A percentile compares a stretch with the other conserved stretches of the same genome.
These are phyloP conservation scores for Fomes fomentarius DNA, from an alignment of 1,284 basidiomycete species.

Conservation along the genomic window DNA sequence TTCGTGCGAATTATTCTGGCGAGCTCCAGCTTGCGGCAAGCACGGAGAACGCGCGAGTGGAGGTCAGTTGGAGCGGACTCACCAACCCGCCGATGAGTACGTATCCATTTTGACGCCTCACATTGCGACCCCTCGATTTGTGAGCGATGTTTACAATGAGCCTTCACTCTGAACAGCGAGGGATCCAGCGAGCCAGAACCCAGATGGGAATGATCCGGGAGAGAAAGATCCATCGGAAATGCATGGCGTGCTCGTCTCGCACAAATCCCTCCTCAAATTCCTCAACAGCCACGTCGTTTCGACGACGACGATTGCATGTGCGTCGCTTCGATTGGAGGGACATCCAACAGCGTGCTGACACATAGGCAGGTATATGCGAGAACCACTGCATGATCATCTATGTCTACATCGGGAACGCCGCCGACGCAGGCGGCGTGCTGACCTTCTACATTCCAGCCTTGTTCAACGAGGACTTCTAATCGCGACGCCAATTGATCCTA, in stretches of 20 bases:
- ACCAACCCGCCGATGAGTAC: slow-evolving; percentile 69
- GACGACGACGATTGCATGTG: slow-evolving; percentile 86
- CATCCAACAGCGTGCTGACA: not conserved
- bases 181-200: slow-evolving; percentile 25
- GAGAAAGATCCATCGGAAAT: slow-evolving; percentile 52
- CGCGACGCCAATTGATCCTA: too few relatives aligned
- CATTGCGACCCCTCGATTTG: too few relatives aligned
- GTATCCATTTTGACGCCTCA: slow-evolving; percentile 25
- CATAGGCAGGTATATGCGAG: slow-evolving; percentile 73
- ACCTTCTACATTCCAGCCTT: slow-evolving; percentile 87
- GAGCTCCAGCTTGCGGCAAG: slow-evolving; percentile 69
- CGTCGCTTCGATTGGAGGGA: slow-evolving; percentile 29
- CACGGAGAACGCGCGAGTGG: slow-evolving; percentile 73
- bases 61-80: slow-evolving; percentile 81
- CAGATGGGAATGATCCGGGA: slow-evolving; percentile 41
- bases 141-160: too few relatives aligned
- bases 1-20: slow-evolving; percentile 71
- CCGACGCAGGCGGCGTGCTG: slow-evolving; percentile 82
- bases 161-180: slow-evolving; percentile 8
- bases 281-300: slow-evolving; percentile 85
- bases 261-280: slow-evolving; percentile 82
- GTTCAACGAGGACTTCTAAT: slow-evolving; percentile 39
- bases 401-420: slow-evolving; percentile 86
- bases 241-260: slow-evolving; percentile 71
- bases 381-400: slow-evolving; percentile 88